These are phyloP conservation scores for Wickerhamomyces queroliae DNA, from an alignment of 805 yeast genomes.

Conservation along the genomic window DNA sequence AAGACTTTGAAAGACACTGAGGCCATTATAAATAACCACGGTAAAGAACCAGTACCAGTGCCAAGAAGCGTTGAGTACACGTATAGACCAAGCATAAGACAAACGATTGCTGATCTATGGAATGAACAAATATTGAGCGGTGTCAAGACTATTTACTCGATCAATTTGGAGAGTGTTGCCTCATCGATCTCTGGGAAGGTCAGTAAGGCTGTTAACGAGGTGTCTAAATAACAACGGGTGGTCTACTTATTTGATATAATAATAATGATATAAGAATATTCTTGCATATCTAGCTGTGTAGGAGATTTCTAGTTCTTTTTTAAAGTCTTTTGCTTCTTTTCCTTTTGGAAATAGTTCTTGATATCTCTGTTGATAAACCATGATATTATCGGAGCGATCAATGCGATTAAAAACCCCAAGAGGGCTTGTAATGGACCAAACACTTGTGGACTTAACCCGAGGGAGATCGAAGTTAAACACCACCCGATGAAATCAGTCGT, in stretches of 20 bases:
- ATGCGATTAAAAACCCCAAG: conserved; percentile 40
- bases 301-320: no score
- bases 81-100: conserved; percentile 42
- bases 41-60: conserved; percentile 35
- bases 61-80: conserved; percentile 37
- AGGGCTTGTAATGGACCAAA: conserved; percentile 47
- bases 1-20: conserved; percentile 41
- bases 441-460: conserved; percentile 67
- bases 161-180: conserved; percentile 37
- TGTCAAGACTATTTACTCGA: conserved; percentile 57
- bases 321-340: conserved; percentile 8
- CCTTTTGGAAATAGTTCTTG: conserved; percentile 36
- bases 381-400: conserved; percentile 58
- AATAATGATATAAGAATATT: no score
- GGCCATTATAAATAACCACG: conserved; percentile 45
- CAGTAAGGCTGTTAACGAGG: conserved; percentile 1
- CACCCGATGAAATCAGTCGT: conserved; percentile 85
- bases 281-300: no score
- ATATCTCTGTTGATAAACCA: conserved; percentile 48
- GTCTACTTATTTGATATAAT: no score
- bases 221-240: background rate
- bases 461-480: conserved; percentile 58
- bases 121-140: conserved; percentile 61
- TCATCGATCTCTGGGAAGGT: conserved; percentile 5
- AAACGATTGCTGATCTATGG: conserved; percentile 76